Base-by-base conservation (phyloP, 148 eudicot species). In the Heliosperma pusillum region DNA sequence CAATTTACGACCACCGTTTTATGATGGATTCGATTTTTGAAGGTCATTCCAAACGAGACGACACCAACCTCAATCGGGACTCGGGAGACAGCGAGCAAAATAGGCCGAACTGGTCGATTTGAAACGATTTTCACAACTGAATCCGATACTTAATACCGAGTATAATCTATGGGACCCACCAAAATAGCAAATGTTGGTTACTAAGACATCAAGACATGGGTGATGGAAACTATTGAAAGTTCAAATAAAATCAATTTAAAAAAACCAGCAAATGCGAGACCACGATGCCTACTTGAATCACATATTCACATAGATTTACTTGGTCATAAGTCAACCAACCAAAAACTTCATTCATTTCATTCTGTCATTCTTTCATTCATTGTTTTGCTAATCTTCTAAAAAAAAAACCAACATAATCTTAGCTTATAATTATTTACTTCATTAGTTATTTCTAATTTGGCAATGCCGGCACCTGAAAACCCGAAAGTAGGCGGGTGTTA, bases 401-500 rank as follows among this genome's bases (percentile, higher is more conserved):
- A 47, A 66, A 66, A 1, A 66, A 36, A n/a, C n/a, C n/a, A n/a
- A n/a, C 50, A 19, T 5, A n/a, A 36, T 66, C 70, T 20, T 19
- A 66, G 52, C 21, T 59, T 6, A 59, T 12, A 9, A 6, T 8
- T 11, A 58, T n/a, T n/a, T 20, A 22, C 26, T 10, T 59, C 25
- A 59, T 11, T 22, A 25, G 2, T 24, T 59, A 12, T 22, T 4
- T 24, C 15, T 20, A 27, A 33, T 27, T 16, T 52, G 26, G 6
- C 74, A 62, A 82, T 78, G 79, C 67, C 85, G 16, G 80, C 65
- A 30, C 65, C 79, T 9, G 83, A 79, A 58, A 70, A 82, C 74
- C 82, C 76, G 24, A 80, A 77, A 66, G 67, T 66, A 2, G 83
- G 85, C 17, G 62, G 73, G 55, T 85, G 85, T 75, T 85, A 85